phyloP scores from a whole-genome alignment of 208 protist genomes.

The Borovskyia barvae region DNA sequence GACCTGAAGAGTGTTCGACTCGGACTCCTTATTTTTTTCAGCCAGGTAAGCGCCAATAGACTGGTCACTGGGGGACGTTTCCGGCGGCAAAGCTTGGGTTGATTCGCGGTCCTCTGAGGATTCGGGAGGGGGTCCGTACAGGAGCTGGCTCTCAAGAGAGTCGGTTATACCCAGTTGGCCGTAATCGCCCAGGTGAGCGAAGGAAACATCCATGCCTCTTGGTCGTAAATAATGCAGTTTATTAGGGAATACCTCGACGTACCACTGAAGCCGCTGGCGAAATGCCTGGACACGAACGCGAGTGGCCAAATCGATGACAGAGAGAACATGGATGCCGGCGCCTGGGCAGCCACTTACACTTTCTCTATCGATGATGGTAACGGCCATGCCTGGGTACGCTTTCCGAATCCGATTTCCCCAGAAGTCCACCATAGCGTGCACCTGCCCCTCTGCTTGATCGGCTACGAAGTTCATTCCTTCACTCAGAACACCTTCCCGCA shows the following conservation, averaged over 20 bases:
- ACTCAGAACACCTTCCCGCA: constrained; percentile 75
- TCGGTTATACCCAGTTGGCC: constrained; percentile 62
- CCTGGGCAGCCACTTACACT: constrained; percentile 81
- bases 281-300: constrained; percentile 67
- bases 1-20: constrained; percentile 9
- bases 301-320: constrained; percentile 36
- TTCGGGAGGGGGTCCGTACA: constrained; percentile 52
- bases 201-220: constrained; percentile 70
- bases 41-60: constrained; percentile 36
- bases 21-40: constrained; percentile 30
- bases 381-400: constrained; percentile 78
- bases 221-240: constrained; percentile 73
- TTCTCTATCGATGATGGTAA: constrained; percentile 80
- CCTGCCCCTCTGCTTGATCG: constrained; percentile 78
- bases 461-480: constrained; percentile 84
- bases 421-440: constrained; percentile 77
- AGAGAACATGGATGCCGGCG: constrained; percentile 75
- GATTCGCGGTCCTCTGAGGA: no score
- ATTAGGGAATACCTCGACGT: constrained; percentile 68
- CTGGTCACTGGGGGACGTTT: constrained; percentile 2
- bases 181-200: constrained; percentile 86
- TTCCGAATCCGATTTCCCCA: constrained; percentile 62
- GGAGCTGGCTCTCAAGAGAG: constrained; percentile 74
- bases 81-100: constrained; percentile 8
- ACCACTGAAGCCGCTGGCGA: constrained; percentile 83